A percentile compares a stretch with the other conserved stretches of the same genome.
Evolutionary conservation across 2,329 filamentous ascomycete species (phyloP).

Genomic region (Aciculosporium take): DNA sequence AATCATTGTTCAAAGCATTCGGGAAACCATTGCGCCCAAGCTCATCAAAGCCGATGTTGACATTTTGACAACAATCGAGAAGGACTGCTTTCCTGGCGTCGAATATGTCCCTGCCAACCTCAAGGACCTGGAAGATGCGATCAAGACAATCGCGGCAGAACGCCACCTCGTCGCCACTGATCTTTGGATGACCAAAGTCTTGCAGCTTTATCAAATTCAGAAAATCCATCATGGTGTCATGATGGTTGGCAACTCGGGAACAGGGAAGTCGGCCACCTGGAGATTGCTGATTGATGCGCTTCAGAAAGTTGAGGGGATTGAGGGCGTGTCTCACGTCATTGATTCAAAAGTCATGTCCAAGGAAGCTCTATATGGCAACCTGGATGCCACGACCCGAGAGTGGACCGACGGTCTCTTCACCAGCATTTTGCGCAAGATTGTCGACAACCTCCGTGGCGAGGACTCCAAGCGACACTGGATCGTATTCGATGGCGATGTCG

Average conservation of each 20-base stretch:
- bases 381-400: constrained; percentile 93
- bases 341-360: constrained; percentile 99
- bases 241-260: constrained; percentile 98
- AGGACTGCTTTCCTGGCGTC: constrained; percentile 78
- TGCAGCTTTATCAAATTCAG: constrained; percentile 97
- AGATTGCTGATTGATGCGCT: constrained; percentile 80
- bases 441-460: constrained; percentile 95
- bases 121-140: constrained; percentile 62
- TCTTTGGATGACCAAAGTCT: constrained; percentile 91
- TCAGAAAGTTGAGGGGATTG: constrained; percentile 77
- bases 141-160: constrained; percentile 69
- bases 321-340: constrained; percentile 93
- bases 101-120: constrained; percentile 85
- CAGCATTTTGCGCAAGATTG: constrained; percentile 92
- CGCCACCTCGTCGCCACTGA: constrained; percentile 83
- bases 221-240: constrained; percentile 98
- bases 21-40: constrained; percentile 96
- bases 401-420: constrained; percentile 99
- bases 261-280: constrained; percentile 94
- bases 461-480: constrained; percentile 98
- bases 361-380: constrained; percentile 85
- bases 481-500: constrained; percentile 96
- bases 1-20: constrained; percentile 95
- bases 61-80: constrained; percentile 72
- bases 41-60: constrained; percentile 85